phyloP scores from a whole-genome alignment of 257 asterid species.

The Ehretia macrophylla region DNA sequence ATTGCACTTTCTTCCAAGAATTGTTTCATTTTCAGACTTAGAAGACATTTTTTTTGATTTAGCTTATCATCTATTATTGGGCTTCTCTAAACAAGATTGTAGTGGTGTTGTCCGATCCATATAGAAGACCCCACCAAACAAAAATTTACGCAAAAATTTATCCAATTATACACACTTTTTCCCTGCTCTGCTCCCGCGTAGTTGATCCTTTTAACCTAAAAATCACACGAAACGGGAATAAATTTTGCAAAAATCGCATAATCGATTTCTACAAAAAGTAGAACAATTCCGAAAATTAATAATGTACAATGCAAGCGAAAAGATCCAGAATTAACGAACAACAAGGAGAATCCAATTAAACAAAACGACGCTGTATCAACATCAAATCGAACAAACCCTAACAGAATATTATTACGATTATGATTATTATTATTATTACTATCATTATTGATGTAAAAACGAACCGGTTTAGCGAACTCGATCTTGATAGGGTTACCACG shows the following conservation, averaged over 20 bases:
- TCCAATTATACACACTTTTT: no score
- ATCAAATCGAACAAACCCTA: background rate
- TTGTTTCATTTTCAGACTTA: no score
- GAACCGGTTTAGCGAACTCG: conserved; percentile 95
- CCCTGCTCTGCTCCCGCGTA: no score
- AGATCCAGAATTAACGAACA: background rate
- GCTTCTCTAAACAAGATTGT: no score
- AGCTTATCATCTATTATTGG: no score
- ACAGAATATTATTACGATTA: conserved; percentile 7
- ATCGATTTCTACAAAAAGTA: background rate
- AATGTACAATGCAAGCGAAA: background rate
- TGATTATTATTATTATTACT: conserved; percentile 17
- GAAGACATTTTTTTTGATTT: no score
- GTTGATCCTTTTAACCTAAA: background rate
- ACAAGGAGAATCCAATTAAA: background rate
- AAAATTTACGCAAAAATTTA: no score
- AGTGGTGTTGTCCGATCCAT: no score
- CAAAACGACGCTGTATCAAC: background rate
- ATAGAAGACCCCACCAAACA: no score
- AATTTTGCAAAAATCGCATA: background rate
- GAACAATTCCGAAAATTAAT: no score
- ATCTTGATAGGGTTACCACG: conserved; percentile 62
- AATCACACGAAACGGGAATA: background rate
- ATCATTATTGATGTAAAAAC: conserved; percentile 30
- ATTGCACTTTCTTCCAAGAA: no score